Base-by-base conservation (phyloP, 495 filamentous ascomycete species). In the Thermochaetoides thermophila region DNA sequence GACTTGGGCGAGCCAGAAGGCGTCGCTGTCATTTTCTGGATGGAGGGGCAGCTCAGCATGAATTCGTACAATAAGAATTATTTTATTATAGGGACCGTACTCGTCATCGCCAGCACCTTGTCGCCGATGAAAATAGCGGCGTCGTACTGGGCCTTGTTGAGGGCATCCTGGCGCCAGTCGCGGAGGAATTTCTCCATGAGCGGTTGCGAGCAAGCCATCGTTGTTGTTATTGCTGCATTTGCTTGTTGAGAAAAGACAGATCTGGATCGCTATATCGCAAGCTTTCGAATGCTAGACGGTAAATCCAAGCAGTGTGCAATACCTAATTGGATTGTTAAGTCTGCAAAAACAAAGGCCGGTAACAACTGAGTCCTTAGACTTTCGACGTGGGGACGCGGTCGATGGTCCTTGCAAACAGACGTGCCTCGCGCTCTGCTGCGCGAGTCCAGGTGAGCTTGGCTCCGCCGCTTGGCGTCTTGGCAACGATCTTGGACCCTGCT, bases 71-170 rank as follows among this genome's bases (percentile, higher is more conserved):
- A n/a, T n/a, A n/a, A n/a, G n/a, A n/a, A n/a, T n/a, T n/a, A n/a
- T n/a, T n/a, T n/a, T n/a, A n/a, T n/a, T n/a, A n/a, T n/a, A 7
- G 7, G 30, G 14, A 29, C 21, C 70, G 40, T 59, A 96, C 89
- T 78, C 21, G 87, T 95, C 47, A 96, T 68, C 31, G 87, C 87
- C 23, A 95, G 66, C 39, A 96, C 67, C 66, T 99, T 96, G 64
- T 99, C 89, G 15, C 82, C 87, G 44, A 96, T 83, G 49, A 85
- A 96, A 48, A 95, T 84, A 32, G 91, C 91, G 7, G 89, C 75
- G 29, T 95, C 87, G 56, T 92, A 82, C 48, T 99, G 86, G 35
- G 89, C 78, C 51, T 89, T 92, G 53, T 87, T 82, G 40, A 87
- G 56, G 37, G 85, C 84, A 63, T 95, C 83, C 57, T 92, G 80